Evolutionary conservation across 108 stramenopile genomes (phyloP).

Genomic region (Schizochytrium sp.): DNA sequence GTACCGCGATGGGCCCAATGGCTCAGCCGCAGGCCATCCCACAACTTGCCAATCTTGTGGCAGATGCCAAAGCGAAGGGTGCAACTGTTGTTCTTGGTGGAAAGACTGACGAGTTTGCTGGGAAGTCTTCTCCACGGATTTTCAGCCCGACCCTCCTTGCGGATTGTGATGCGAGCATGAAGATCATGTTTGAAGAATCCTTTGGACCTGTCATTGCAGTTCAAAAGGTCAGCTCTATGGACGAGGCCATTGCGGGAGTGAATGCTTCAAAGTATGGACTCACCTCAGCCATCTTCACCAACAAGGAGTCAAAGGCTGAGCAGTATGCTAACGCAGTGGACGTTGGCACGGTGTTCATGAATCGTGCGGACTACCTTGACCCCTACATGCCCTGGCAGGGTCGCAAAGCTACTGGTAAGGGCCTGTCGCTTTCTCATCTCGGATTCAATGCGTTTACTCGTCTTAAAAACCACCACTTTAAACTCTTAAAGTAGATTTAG

Average conservation of each 20-base stretch:
- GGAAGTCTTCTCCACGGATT: constrained; percentile 39
- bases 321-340: not conserved
- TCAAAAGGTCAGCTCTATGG: constrained; percentile 66
- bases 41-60: not conserved
- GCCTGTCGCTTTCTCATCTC: constrained; percentile 36
- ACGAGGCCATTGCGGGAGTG: constrained; percentile 68
- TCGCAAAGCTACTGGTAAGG: constrained; percentile 58
- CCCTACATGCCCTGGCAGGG: constrained; percentile 59
- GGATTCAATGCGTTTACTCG: constrained; percentile 46
- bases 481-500: constrained; percentile 33
- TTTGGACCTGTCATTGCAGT: constrained; percentile 72
- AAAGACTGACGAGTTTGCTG: not conserved
- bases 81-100: constrained; percentile 61
- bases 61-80: constrained; percentile 56
- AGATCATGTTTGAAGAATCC: constrained; percentile 64
- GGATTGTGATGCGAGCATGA: constrained; percentile 65
- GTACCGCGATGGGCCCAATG: constrained; percentile 46
- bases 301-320: constrained; percentile 24
- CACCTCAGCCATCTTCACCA: constrained; percentile 67
- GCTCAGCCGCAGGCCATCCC: constrained; percentile 34
- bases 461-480: constrained; percentile 50
- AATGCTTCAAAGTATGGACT: constrained; percentile 73
- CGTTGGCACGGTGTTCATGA: constrained; percentile 59
- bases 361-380: constrained; percentile 60
- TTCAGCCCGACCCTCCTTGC: constrained; percentile 68